Evolutionary conservation across 176 grass and related monocot species (phyloP).

Genomic region (Dactylis glomerata): DNA sequence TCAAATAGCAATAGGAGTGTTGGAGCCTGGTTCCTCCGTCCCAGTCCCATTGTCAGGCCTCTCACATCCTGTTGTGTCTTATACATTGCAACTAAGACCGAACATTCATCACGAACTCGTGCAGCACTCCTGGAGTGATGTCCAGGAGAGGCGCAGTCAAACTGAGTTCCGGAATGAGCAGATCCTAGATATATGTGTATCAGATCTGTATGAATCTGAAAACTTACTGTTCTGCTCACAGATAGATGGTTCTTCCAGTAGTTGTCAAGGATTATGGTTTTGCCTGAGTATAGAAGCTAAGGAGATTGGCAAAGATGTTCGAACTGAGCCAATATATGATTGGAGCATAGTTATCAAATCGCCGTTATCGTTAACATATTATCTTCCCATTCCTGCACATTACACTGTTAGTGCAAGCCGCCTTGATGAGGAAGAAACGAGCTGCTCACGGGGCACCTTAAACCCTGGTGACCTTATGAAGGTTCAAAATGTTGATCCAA

Average conservation of each 20-base stretch:
- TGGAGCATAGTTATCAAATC: slow-evolving; percentile 79
- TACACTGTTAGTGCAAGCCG: slow-evolving; percentile 57
- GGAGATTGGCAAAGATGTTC: slow-evolving; percentile 94
- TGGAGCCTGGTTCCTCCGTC: slow-evolving; percentile 62
- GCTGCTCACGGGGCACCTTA: slow-evolving; percentile 63
- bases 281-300: slow-evolving; percentile 80
- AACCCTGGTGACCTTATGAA: slow-evolving; percentile 68
- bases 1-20: slow-evolving; percentile 61
- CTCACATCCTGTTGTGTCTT: slow-evolving; percentile 56
- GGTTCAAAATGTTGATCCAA: slow-evolving; percentile 74
- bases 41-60: slow-evolving; percentile 70
- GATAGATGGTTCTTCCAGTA: slow-evolving; percentile 57
- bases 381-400: slow-evolving; percentile 78
- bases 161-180: slow-evolving; percentile 55
- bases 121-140: slow-evolving; percentile 76
- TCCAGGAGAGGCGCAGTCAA: slow-evolving; percentile 57
- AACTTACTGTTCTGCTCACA: slow-evolving; percentile 77
- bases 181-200: slow-evolving; percentile 72
- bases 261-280: slow-evolving; percentile 72
- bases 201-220: slow-evolving; percentile 78
- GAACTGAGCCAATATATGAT: slow-evolving; percentile 76
- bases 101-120: slow-evolving; percentile 30
- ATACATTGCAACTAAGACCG: slow-evolving; percentile 70
- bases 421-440: slow-evolving; percentile 42
- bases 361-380: slow-evolving; percentile 75